Base-by-base conservation (phyloP, 768 basidiomycete species). In the Coprinellus micaceus region DNA sequence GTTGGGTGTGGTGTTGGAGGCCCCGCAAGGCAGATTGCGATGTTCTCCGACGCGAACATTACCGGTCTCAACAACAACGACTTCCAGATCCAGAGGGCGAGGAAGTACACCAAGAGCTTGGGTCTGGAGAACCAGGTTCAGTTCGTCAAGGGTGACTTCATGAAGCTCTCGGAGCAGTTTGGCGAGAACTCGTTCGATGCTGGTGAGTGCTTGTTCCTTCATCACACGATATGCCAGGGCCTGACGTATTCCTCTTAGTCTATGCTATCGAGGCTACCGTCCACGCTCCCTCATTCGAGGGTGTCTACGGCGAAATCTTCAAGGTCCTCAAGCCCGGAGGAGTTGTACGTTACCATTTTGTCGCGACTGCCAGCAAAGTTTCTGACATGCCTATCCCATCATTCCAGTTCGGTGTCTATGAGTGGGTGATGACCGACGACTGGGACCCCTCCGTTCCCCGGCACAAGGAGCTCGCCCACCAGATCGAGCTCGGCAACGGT, bases 1-100 rank as follows among this genome's bases (percentile, higher is more conserved):
- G 95, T 99, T 57, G 97, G 97, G 2, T 98, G 97, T 70, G 97
- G 97, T 69, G 89, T 99, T 53, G 97, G 97, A 47, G 97, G 97
- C 0, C 97, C 97, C 22, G 97, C 97, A 9, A 84, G 96, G 47
- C 91, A 94, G 70, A 99, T 99, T 64, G 91, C 94, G 3, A 83
- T 82, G 44, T 99, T 98, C 75, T 76, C 91, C 7, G 95, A 97
- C 67, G 88, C 82, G 33, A 75, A 84, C 54, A 86, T 98, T 60
- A 76, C 90, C 61, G 95, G 95, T 39, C 61, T 97, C 59, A 98
- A 97, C 78, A 98, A 96, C 81, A 98, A 98, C 72, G 90, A 89
- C 60, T 97, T 91, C 80, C 97, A 98, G 74, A 75, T 98, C 40
- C 80, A 83, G 52, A 83, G 92, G n/a, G 97, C 95, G 15, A 79